Evolutionary conservation across 148 eudicot genomes (phyloP), one percentile per base, ranked within the genome.

Genomic region (Chenopodium album): DNA sequence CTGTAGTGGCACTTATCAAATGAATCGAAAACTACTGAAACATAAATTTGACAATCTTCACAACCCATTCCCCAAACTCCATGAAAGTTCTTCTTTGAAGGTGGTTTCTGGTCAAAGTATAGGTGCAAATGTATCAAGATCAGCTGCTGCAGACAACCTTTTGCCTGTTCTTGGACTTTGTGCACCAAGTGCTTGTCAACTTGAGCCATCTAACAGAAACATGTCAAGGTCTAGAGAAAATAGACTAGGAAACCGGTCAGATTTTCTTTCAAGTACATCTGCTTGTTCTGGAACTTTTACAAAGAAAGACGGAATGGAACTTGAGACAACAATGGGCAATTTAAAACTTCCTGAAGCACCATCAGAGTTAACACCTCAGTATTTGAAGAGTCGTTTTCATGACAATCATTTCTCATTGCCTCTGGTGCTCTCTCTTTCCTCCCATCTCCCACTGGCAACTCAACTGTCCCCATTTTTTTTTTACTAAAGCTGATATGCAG

Each of bases 121-220:
- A 52, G 85, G 78, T 56, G 68, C 77, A 71, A 83, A 85, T 83
- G 71, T 77, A 74, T 80, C 83, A 8, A 84, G 73, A 69, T 84
- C 86, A 2, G 78, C 71, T 76, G 77, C 85, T 44, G 72, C 85
- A 78, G 79, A 76, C 83, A 80, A 82, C 75, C 82, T 86, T 74
- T 80, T 87, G 81, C 94, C 98, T 34, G 92, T 97, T 75, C 87
- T 97, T 71, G 99, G 97, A 78, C 89, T 97, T 20, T 91, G 92
- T 92, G 99, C 99, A 74, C 98, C 99, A 20, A 97, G 94, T 88
- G 97, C 97, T 67, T 78, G 77, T 73, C 91, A 85, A 82, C 77
- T 83, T 64, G 98, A 89, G 82, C 82, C 84, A 50, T 78, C 85
- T 73, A 89, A 90, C 76, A 89, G 90, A 82, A 92, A 79, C 81